Evolutionary conservation across 208 protist genomes (phyloP).

Genomic region (Wallacemonas sp.): DNA sequence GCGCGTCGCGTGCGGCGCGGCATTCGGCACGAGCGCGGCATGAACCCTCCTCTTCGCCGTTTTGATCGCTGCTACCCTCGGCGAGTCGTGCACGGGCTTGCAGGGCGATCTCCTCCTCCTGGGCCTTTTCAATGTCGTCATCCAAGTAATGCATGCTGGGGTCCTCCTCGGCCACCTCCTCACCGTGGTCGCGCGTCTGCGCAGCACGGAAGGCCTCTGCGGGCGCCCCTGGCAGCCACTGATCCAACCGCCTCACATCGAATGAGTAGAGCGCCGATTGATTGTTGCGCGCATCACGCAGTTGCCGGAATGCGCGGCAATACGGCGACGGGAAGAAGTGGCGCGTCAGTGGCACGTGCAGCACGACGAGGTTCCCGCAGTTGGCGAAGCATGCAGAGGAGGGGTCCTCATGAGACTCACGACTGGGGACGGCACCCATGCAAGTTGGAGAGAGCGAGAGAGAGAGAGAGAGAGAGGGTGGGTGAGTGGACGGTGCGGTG

Average conservation of each 20-base stretch:
- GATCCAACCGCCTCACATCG: constrained; percentile 20
- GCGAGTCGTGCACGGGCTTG: constrained; percentile 1
- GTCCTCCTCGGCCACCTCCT: constrained; percentile 30
- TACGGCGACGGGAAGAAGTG: constrained; percentile 48
- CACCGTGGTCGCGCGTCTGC: constrained; percentile 31
- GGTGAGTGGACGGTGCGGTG: too few relatives aligned
- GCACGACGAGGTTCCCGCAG: constrained; percentile 36
- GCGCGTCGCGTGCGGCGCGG: too few relatives aligned
- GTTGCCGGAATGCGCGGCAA: constrained; percentile 53
- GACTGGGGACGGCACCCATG: constrained; percentile 60
- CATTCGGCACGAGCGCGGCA: neutral
- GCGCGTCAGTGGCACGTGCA: constrained; percentile 45
- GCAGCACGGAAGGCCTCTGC: constrained; percentile 24
- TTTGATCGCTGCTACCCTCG: constrained; percentile 2
- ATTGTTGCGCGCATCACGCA: constrained; percentile 36
- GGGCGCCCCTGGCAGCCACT: constrained; percentile 12
- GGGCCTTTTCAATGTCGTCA: constrained; percentile 9
- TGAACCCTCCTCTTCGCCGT: neutral
- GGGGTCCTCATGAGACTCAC: constrained; percentile 54
- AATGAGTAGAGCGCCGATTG: constrained; percentile 63
- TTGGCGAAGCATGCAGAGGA: constrained; percentile 36
- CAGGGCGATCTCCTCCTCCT: constrained; percentile 23
- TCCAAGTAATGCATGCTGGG: constrained; percentile 31
- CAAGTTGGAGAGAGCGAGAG: neutral
- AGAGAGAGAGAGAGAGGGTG: constrained; percentile 8